Evolutionary conservation across 257 asterid species (phyloP), one percentile per base, ranked within the genome.

Genomic region (Rubia yunnanensis): DNA sequence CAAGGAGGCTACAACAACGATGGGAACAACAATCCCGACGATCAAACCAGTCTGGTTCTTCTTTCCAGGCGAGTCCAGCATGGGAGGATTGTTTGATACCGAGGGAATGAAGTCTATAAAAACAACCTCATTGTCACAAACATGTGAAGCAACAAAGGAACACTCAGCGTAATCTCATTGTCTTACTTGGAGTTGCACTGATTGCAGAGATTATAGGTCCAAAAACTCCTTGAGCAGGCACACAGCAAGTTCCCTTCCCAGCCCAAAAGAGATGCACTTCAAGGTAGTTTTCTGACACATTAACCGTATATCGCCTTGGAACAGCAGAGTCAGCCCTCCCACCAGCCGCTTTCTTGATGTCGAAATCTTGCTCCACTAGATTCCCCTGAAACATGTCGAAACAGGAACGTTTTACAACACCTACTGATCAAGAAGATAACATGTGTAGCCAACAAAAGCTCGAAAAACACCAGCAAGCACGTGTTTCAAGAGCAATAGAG

Each of bases 181-280:
- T 59, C 20, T n/a, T 81, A 83, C 94, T 84, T 80, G 95, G 86
- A 59, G 75, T 83, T 57, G 80, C 94, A 38, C 95, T 91, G 73
- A 91, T 83, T 5, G 92, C 96, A 52, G 96, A 84, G 66, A 88
- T 82, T 10, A 82, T 69, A 58, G 95, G 95, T 60, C 98, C 98
- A 65, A 85, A 88, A 60, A 67, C 63, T 56, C 90, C 88, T 59
- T 63, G 94, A 31, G 2, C 5, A 73, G 98, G 96, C 49, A 87
- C 88, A 80, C 96, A 85, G 68, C 94, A 91, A 61, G 98, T 86
- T 72, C 98, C 96, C 78, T 83, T 90, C 41, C 97, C 97, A 49
- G 91, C 92, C 97, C 97, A 91, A 66, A 86, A 82, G 32, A 91
- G 81, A 81, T 91, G 98, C 63, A 91, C 77, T 63, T 91, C 96